A percentile compares a stretch with the other conserved stretches of the same genome.
These are phyloP conservation scores for Aplosporella prunicola DNA, from an alignment of 2,329 filamentous ascomycete species.

Conservation along the genomic window DNA sequence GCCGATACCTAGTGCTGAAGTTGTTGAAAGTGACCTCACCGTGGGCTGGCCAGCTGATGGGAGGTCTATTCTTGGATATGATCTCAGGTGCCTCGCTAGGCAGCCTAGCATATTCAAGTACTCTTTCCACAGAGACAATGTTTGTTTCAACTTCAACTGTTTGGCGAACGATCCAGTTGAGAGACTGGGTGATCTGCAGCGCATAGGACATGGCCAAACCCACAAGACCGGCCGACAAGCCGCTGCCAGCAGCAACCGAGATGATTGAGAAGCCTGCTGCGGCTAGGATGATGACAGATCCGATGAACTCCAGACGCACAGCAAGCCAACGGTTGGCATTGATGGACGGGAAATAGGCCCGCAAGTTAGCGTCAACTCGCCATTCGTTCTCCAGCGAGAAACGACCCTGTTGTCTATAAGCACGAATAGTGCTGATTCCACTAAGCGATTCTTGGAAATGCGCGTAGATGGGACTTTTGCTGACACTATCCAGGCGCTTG, in stretches of 20 bases:
- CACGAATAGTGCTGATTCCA: conserved; percentile 89
- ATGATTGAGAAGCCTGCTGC: conserved; percentile 76
- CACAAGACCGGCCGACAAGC: conserved; percentile 63
- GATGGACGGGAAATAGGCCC: conserved; percentile 92
- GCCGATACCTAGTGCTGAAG: conserved; percentile 87
- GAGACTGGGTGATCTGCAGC: conserved; percentile 87
- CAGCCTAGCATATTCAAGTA: conserved; percentile 86
- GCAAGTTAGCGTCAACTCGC: conserved; percentile 88
- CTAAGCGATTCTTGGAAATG: conserved; percentile 97
- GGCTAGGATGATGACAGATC: conserved; percentile 82
- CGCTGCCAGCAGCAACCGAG: conserved; percentile 60
- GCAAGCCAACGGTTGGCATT: conserved; percentile 87
- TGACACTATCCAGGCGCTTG: conserved; percentile 91
- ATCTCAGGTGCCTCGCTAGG: conserved; percentile 93
- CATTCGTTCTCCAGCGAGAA: conserved; percentile 94
- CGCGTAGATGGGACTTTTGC: conserved; percentile 89
- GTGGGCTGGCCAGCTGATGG: conserved; percentile 82
- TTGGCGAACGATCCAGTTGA: conserved; percentile 98
- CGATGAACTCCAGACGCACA: conserved; percentile 88
- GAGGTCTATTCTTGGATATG: conserved; percentile 74
- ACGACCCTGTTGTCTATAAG: conserved; percentile 78
- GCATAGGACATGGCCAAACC: conserved; percentile 96
- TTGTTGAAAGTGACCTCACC: conserved; percentile 85
- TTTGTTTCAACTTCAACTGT: conserved; percentile 99
- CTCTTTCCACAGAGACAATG: conserved; percentile 95